These are phyloP conservation scores for Bothriochloa decipiens DNA, from an alignment of 176 grass and related monocot genomes.

Conservation along the genomic window DNA sequence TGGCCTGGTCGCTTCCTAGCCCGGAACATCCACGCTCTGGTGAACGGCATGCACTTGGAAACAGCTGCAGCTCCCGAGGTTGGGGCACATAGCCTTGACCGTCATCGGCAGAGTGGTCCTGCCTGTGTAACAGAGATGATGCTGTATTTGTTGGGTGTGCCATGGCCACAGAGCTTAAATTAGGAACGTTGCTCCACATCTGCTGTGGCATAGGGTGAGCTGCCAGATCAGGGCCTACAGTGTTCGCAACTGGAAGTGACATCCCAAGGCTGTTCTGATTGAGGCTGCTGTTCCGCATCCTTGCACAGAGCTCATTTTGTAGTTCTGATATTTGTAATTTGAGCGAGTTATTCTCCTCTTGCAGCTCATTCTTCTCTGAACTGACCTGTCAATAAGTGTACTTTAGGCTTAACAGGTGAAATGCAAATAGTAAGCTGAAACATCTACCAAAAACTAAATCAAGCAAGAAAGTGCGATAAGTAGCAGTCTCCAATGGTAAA, in stretches of 20 bases:
- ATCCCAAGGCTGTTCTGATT: constrained; percentile 30
- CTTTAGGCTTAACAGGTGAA: constrained; percentile 7
- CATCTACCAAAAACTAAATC: constrained; percentile 17
- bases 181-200: constrained; percentile 32
- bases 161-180: constrained; percentile 29
- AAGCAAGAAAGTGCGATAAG: background rate
- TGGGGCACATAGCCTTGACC: constrained; percentile 13
- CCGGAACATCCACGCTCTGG: background rate
- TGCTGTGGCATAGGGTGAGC: constrained; percentile 28
- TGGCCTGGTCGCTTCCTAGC: constrained; percentile 29
- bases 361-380: constrained; percentile 68
- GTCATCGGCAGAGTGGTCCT: constrained; percentile 38
- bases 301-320: constrained; percentile 53
- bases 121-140: background rate
- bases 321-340: constrained; percentile 55
- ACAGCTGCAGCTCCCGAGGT: constrained; percentile 75
- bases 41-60: constrained; percentile 46
- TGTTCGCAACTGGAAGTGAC: constrained; percentile 21
- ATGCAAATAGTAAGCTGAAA: constrained; percentile 10
- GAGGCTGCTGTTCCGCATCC: constrained; percentile 34
- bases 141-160: background rate
- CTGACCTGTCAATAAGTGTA: constrained; percentile 43
- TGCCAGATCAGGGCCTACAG: constrained; percentile 14
- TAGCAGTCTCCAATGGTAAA: background rate
- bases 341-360: constrained; percentile 66